Percentiles rank a stretch among this genome's conserved stretches.
These are phyloP conservation scores for Stephania japonica DNA, from an alignment of 164 flowering plant genomes.

Conservation along the genomic window DNA sequence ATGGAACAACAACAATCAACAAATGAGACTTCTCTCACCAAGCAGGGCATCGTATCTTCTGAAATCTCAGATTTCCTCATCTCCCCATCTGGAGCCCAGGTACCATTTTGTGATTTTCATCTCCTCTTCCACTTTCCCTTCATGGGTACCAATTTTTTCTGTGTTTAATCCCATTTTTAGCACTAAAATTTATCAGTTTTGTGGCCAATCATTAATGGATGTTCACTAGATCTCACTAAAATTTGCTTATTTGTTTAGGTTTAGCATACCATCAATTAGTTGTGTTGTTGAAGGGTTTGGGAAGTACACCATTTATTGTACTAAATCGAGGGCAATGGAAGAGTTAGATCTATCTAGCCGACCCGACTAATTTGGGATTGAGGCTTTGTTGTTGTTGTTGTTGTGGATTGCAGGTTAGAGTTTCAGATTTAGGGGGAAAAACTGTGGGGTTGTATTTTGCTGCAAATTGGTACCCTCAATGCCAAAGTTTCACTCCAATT, in stretches of 20 bases:
- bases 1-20: conserved; percentile 12
- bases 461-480: conserved; percentile 31
- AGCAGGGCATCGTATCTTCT: conserved; percentile 12
- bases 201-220: conserved; percentile 1
- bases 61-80: conserved; percentile 22
- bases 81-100: conserved; percentile 27
- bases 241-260: no score
- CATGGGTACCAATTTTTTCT: background rate
- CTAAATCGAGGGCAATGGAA: no score
- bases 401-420: conserved; percentile 22
- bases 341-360: no score
- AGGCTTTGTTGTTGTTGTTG: background rate
- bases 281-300: no score
- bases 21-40: background rate
- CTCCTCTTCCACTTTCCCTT: background rate
- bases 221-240: background rate
- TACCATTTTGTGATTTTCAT: background rate
- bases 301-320: no score
- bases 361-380: background rate
- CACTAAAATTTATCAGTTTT: background rate
- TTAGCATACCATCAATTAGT: no score
- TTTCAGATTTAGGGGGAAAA: conserved; percentile 20
- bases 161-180: conserved; percentile 7
- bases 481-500: conserved; percentile 25
- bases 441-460: conserved; percentile 28